Conservation (phyloP, 768 basidiomycete genomes). For the Xerocomus spinulosus region DNA sequence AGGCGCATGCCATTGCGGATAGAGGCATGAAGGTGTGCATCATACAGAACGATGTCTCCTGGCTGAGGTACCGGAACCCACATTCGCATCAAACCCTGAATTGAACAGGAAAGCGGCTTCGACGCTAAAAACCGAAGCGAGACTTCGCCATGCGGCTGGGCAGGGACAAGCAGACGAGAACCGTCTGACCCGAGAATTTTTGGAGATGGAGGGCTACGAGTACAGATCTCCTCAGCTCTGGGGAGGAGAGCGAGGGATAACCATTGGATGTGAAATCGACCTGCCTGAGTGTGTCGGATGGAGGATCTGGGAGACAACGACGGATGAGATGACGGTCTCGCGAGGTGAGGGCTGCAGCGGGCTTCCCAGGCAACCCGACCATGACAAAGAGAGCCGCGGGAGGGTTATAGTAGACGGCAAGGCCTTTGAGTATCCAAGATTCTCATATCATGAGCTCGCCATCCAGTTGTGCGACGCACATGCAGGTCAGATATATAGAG, state of each 20-base stretch:
- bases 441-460: too few species aligned
- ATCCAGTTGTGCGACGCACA: too few species aligned
- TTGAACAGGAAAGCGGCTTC: constrained; percentile 80
- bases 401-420: too few species aligned
- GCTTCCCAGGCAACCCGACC: constrained; percentile 33
- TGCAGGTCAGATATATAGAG: too few species aligned
- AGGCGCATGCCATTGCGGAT: constrained; percentile 88
- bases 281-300: constrained; percentile 33
- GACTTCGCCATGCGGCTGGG: constrained; percentile 53
- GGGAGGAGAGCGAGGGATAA: constrained; percentile 74
- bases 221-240: constrained; percentile 52
- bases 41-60: constrained; percentile 74
- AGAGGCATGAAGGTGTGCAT: constrained; percentile 86
- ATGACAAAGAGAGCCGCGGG: too few species aligned
- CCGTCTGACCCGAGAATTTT: constrained; percentile 81
- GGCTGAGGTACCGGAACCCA: constrained; percentile 73
- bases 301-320: constrained; percentile 61
- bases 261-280: constrained; percentile 87
- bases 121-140: constrained; percentile 67
- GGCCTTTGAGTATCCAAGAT: too few species aligned
- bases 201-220: constrained; percentile 51
- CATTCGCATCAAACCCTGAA: constrained; percentile 91
- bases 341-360: constrained; percentile 54
- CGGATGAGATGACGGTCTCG: constrained; percentile 64
- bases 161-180: constrained; percentile 74